These are phyloP conservation scores for Lagenidium giganteum DNA, from an alignment of 352 stramenopile species.

Conservation along the genomic window DNA sequence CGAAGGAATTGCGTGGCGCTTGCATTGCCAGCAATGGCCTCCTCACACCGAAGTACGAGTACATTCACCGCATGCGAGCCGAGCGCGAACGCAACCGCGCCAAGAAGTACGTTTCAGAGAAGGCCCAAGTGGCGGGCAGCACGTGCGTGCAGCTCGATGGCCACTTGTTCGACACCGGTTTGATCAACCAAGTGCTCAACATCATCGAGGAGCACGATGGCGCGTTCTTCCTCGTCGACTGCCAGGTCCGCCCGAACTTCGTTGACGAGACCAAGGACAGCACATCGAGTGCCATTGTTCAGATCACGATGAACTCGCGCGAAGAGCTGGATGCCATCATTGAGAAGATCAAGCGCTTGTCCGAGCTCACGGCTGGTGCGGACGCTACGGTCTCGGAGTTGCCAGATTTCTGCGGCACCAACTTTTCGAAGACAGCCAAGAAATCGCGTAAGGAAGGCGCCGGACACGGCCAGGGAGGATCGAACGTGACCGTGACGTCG, in stretches of 20 bases:
- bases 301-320: conserved; percentile 71
- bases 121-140: conserved; percentile 68
- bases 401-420: conserved; percentile 66
- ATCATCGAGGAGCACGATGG: conserved; percentile 88
- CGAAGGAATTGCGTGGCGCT: conserved; percentile 80
- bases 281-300: conserved; percentile 73
- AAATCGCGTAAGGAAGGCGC: conserved; percentile 49
- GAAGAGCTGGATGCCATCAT: conserved; percentile 82
- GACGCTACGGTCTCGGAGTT: conserved; percentile 82
- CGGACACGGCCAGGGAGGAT: conserved; percentile 14
- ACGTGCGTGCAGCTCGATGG: conserved; percentile 84
- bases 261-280: conserved; percentile 26
- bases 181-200: conserved; percentile 96
- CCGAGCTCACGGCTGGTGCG: conserved; percentile 78
- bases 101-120: conserved; percentile 56
- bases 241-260: conserved; percentile 84
- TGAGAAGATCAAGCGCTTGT: conserved; percentile 79
- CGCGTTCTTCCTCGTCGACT: conserved; percentile 90
- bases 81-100: conserved; percentile 73
- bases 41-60: conserved; percentile 84
- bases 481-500: conserved; percentile 29
- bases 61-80: conserved; percentile 89
- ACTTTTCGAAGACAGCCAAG: conserved; percentile 70
- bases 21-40: conserved; percentile 90
- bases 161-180: conserved; percentile 94